Evolutionary conservation across 1,284 basidiomycete species (phyloP), one percentile per base, ranked within the genome.

Genomic region (Cystobasidium slooffiae): DNA sequence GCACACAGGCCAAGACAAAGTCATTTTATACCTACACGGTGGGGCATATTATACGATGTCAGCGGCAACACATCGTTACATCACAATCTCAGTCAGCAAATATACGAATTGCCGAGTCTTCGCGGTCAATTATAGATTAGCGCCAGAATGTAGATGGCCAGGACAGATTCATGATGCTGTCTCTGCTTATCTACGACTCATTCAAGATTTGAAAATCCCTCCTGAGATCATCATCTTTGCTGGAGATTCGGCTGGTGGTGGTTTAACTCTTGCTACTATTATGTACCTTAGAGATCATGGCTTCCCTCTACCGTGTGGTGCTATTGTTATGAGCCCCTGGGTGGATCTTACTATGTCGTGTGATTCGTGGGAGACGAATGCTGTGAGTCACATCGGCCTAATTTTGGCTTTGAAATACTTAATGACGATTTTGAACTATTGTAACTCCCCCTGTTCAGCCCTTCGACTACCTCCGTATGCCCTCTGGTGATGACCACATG

Each of bases 351-450:
- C 80, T 16, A 79, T 80, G 91, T 96, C 93, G 76, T 98, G 95
- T 82, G 93, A 96, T 76, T 95, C 93, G 46, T 98, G 96, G 96
- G 94, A 97, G 67, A 92, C 91, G 68, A 97, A 97, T 82, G 89
- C 91, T 18, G 85, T 79, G 85, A 20, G 76, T 59, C n/a, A n/a
- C n/a, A n/a, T n/a, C n/a, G n/a, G n/a, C n/a, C n/a, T n/a, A n/a
- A n/a, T n/a, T n/a, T n/a, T n/a, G n/a, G n/a, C n/a, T n/a, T n/a
- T n/a, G n/a, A n/a, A n/a, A n/a, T n/a, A n/a, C n/a, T n/a, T n/a
- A n/a, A n/a, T n/a, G n/a, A n/a, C n/a, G n/a, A n/a, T n/a, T n/a
- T n/a, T n/a, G n/a, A n/a, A n/a, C n/a, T n/a, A n/a, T n/a, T n/a
- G n/a, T n/a, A n/a, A n/a, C n/a, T n/a, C n/a, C n/a, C n/a, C n/a